Evolutionary conservation across 2,329 filamentous ascomycete genomes (phyloP), one percentile per base, ranked within the genome.

Genomic region (Diaporthe destruens): DNA sequence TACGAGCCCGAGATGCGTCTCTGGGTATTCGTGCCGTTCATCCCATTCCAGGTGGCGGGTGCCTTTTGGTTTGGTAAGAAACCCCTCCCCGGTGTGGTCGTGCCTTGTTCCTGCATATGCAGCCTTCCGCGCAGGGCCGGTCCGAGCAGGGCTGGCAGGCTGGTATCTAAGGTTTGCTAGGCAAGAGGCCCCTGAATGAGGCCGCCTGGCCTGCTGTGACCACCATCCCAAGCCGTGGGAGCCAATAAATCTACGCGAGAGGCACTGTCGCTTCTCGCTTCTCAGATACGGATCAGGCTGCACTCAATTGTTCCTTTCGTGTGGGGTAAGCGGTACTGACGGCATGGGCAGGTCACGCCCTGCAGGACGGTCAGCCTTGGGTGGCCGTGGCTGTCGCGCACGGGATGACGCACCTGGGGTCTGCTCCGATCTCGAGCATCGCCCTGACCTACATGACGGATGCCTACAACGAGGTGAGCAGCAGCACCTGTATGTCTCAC

Each of bases 1-100:
- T 82, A 81, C 66, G 81, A 83, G 70, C 81, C 81, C 0, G 81
- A 83, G 63, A 83, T 82, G 77, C 77, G 81, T 7, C 74, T 83
- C 20, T 82, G 72, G 72, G 20, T 74, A 7, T 73, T 75, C 16
- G 74, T 75, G 16, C 74, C 74, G 6, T 80, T 80, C 6, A 78
- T 78, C 1, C 32, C 73, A 16, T 74, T 74, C 55, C 73, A 74
- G 42, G 68, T 74, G 12, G 73, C 73, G 18, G 73, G 73, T 23
- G 67, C 73, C 7, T 74, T 74, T 23, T 74, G 73, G 73, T 74
- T 73, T 32, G 73, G 61, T 66, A 66, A 36, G 61, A 53, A 20
- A 11, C 12, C 32, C 44, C 47, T n/a, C 32, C 44, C 44, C 29
- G 29, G 29, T 29, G 29, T 25, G 20, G 11, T 7, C n/a, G 2